Base-by-base conservation (phyloP, 2,329 filamentous ascomycete genomes). In the Cyphellophora europaea region DNA sequence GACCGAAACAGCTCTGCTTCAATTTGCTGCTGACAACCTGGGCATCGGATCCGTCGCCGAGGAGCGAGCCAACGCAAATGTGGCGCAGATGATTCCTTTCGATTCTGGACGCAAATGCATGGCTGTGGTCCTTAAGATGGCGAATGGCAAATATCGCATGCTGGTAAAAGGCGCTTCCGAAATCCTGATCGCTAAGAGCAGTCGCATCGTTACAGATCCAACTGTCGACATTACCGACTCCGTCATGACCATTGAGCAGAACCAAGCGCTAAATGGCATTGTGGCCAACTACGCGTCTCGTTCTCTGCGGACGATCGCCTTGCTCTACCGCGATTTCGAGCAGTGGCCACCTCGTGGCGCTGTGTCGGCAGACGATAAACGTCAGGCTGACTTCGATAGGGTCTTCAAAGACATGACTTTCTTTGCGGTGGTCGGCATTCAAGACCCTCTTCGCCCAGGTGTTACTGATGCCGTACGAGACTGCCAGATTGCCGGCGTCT, bases 241-340 rank as follows among this genome's bases (percentile, higher is more conserved):
- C 11, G 12, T 23, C 10, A 29, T 39, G 16, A 34, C 32, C 2
- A 58, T 63, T 2, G 65, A 74, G 11, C 74, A 79, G 44, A 66
- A 69, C 18, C 62, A 73, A 23, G 67, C 63, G 2, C 55, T 94
- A 43, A 72, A 74, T 45, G 62, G 68, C 14, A 66, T 86, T 31
- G 93, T 93, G 48, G 75, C 79, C 43, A 72, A 69, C 30, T 94
- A 93, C 53, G 87, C 87, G 6, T 76, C 73, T 16, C 72, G 80
- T 12, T 93, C 86, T 5, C 69, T 94, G 19, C 76, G 87, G 43
- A 93, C 87, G 2, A 93, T 94, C 48, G 84, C 79, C 28, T 72
- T 93, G 44, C 69, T 86, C 35, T 93, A 86, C 59, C 80, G 78
- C 37, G 87, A 94, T 49, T 93, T 91, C 47, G 74, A 83, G 15